Base-by-base conservation (phyloP, 1,284 basidiomycete genomes). In the Pseudomicrostroma phylloplanum region DNA sequence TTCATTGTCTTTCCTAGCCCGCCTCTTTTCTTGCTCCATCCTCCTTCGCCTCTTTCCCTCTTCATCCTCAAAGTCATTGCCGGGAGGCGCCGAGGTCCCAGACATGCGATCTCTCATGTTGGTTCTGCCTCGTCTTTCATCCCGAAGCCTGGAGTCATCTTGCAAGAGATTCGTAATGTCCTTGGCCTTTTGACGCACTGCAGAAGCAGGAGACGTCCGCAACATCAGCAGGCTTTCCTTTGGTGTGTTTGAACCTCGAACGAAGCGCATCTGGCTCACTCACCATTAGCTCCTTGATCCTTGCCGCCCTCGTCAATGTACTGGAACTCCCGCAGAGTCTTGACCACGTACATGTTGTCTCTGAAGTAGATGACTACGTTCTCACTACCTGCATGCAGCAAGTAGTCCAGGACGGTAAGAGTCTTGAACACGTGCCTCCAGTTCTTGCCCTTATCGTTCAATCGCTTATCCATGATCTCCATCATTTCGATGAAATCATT, bases 371-470 rank as follows among this genome's bases (percentile, higher is more conserved):
- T 90, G 69, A 98, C 92, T 36, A 96, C 92, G 79, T 98, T 97
- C 81, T 98, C 94, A 1, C 91, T 93, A 40, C 96, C 96, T 61
- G 92, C 90, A 77, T 98, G 94, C 30, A 99, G 85, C 58, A 91
- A 88, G 78, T 99, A 98, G 81, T 99, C 96, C 55, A 99, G 87
- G 11, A 99, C 85, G 0, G 93, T 97, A 60, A 99, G 84, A 56
- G 92, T 91, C 89, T 99, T 98, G 86, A 97, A 98, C 65, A 98
- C 96, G 83, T 99, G 96, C 58, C 94, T 85, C 96, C 96, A 99
- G 79, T 98, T 97, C 86, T 98, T 98, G 48, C 96, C 96, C 83
- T 97, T 98, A 83, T 99, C 96, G 76, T 98, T 98, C 71, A 99
- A 82, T 57, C 96, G 87, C 82, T 98, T 98, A 82, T 99, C 96